Conservation (phyloP, 129 eudicot species). For the Heracleum sosnowskyi region DNA sequence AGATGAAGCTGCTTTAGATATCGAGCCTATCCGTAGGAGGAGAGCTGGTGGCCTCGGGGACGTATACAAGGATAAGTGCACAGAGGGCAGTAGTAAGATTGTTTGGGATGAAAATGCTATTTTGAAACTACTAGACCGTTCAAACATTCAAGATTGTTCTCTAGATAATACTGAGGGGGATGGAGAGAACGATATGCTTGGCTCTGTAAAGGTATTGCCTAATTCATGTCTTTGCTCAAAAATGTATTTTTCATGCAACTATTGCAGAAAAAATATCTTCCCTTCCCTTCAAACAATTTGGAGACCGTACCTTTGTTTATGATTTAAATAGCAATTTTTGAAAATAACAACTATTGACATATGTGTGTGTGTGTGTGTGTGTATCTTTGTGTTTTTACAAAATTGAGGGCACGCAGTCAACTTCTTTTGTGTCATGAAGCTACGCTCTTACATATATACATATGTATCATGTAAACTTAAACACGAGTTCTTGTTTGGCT, state of each 20-base stretch:
- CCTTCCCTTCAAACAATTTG: not conserved
- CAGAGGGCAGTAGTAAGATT: slow-evolving; percentile 60
- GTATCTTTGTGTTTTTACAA: not conserved
- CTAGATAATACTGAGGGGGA: slow-evolving; percentile 69
- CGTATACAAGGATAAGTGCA: slow-evolving; percentile 83
- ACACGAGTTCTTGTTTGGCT: not conserved
- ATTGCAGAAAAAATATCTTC: not conserved
- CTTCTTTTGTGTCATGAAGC: not conserved
- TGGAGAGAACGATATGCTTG: slow-evolving; percentile 87
- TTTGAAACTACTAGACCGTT: slow-evolving; percentile 83
- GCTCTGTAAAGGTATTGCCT: slow-evolving; percentile 84
- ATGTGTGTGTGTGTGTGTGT: not conserved
- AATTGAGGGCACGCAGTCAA: not conserved
- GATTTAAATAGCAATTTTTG: not conserved
- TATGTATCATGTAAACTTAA: not conserved
- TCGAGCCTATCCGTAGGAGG: slow-evolving; percentile 54
- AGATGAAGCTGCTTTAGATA: slow-evolving; percentile 40
- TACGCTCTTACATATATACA: not conserved
- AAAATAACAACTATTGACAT: not conserved
- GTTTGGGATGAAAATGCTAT: slow-evolving; percentile 90
- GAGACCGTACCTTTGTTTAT: not conserved
- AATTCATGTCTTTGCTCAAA: not conserved
- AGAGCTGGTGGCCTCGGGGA: slow-evolving; percentile 87
- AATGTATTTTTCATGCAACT: not conserved
- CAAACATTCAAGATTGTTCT: slow-evolving; percentile 47